Conservation (phyloP, 2,329 filamentous ascomycete genomes). For the Botryosphaeria dothidea region DNA sequence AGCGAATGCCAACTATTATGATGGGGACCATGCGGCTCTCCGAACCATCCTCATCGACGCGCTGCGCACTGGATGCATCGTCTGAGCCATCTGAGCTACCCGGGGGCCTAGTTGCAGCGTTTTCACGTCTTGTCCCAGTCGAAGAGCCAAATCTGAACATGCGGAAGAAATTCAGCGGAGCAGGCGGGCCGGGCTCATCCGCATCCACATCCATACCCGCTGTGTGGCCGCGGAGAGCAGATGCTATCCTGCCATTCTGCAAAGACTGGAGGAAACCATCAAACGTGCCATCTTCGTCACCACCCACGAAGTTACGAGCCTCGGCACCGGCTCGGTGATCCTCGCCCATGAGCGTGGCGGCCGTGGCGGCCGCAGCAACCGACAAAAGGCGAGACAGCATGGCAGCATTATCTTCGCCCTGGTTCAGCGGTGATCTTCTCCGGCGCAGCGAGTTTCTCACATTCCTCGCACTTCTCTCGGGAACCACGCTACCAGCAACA, state of each 20-base stretch:
- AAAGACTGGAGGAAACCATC: slow-evolving; percentile 64
- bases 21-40: slow-evolving; percentile 66
- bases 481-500: slow-evolving; percentile 11
- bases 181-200: slow-evolving; percentile 43
- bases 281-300: slow-evolving; percentile 62
- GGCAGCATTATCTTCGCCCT: slow-evolving; percentile 63
- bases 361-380: slow-evolving; percentile 64
- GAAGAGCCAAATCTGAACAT: slow-evolving; percentile 68
- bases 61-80: slow-evolving; percentile 23
- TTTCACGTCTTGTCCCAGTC: slow-evolving; percentile 20
- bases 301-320: slow-evolving; percentile 55
- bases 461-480: slow-evolving; percentile 39
- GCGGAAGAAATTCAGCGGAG: slow-evolving; percentile 66
- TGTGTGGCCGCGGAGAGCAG: slow-evolving; percentile 52
- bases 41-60: slow-evolving; percentile 40
- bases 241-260: slow-evolving; percentile 61
- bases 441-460: slow-evolving; percentile 50
- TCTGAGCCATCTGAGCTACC: slow-evolving; percentile 30
- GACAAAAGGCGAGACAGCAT: slow-evolving; percentile 62
- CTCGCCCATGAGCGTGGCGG: slow-evolving; percentile 64
- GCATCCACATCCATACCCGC: slow-evolving; percentile 42
- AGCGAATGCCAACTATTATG: slow-evolving; percentile 69
- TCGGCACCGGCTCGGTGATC: slow-evolving; percentile 57
- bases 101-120: slow-evolving; percentile 10
- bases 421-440: slow-evolving; percentile 53